Evolutionary conservation across 2,329 filamentous ascomycete genomes (phyloP).

Genomic region (Fusarium coffeatum): DNA sequence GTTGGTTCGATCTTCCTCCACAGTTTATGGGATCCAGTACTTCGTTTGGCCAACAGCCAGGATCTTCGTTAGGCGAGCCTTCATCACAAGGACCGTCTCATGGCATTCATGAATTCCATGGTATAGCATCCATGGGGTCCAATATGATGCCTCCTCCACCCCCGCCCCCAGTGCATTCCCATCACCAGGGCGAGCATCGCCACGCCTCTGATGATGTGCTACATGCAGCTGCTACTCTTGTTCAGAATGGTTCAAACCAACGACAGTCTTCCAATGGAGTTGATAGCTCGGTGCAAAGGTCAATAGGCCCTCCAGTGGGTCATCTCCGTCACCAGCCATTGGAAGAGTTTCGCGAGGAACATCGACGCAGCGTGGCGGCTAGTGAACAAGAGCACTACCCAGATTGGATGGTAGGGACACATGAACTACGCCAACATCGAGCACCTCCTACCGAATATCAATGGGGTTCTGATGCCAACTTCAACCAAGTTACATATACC

Average conservation of each 20-base stretch:
- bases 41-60: conserved; percentile 67
- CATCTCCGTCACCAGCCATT: conserved; percentile 58
- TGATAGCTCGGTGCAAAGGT: conserved; percentile 41
- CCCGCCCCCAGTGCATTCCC: conserved; percentile 41
- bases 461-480: conserved; percentile 77
- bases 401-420: conserved; percentile 56
- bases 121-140: conserved; percentile 42
- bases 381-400: conserved; percentile 54
- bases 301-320: conserved; percentile 53
- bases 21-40: conserved; percentile 74
- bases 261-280: conserved; percentile 43
- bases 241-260: conserved; percentile 57
- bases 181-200: conserved; percentile 46
- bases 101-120: conserved; percentile 37
- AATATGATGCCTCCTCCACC: conserved; percentile 54
- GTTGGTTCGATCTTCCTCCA: conserved; percentile 70
- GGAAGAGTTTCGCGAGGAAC: conserved; percentile 57
- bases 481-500: conserved; percentile 68
- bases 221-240: conserved; percentile 63
- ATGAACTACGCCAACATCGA: conserved; percentile 47
- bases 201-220: conserved; percentile 66
- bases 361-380: conserved; percentile 49
- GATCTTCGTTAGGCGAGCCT: conserved; percentile 45
- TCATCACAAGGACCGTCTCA: conserved; percentile 38
- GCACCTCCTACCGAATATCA: conserved; percentile 62